Base-by-base conservation (phyloP, 768 basidiomycete genomes). In the Guyanaporus albipodus region DNA sequence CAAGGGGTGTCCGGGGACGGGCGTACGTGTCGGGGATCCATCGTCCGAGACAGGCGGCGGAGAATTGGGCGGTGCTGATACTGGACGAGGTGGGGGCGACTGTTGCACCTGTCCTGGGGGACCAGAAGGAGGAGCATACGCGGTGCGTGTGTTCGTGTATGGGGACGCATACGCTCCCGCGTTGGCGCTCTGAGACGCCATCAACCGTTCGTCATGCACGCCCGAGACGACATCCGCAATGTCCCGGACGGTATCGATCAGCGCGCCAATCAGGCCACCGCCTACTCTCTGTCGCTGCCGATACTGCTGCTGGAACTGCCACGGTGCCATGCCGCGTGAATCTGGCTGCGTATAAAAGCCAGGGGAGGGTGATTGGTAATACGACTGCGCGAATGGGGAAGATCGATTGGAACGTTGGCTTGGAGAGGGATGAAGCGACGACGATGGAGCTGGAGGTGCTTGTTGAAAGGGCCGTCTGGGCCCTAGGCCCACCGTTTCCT, bases 1-100 rank as follows among this genome's bases (percentile, higher is more conserved):
- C 4, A 91, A 68, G 0, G 86, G 83, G 54, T 80, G 85, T 0
- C 90, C 90, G 0, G 81, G 75, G 0, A 72, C 69, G 4, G 89
- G 86, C 3, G 60, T 70, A 6, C 62, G 71, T 1, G 87, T 91
- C 0, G 89, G 89, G 2, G 72, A 70, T 0, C 77, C 76, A 52
- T 85, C 83, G 44, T 79, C 73, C 1, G 68, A 66, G 14, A 55
- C 31, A 19, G 54, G 27, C 0, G 49, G 39, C 1, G 57, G 38
- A 17, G 58, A 41, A 6, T 7, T 28, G 4, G 55, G 49, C 2
- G 62, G 55, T n/a, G 50, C 49, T 2, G 61, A 53, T 4, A 38
- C 29, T 17, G 54, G 42, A 12, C 52, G 56, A 22, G 34, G 44
- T 24, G 38, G 43, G 31, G 46, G 28, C 19, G 32, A 42, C 14